phyloP scores from a whole-genome alignment of 352 stramenopile species.

The Phytophthora cactorum region DNA sequence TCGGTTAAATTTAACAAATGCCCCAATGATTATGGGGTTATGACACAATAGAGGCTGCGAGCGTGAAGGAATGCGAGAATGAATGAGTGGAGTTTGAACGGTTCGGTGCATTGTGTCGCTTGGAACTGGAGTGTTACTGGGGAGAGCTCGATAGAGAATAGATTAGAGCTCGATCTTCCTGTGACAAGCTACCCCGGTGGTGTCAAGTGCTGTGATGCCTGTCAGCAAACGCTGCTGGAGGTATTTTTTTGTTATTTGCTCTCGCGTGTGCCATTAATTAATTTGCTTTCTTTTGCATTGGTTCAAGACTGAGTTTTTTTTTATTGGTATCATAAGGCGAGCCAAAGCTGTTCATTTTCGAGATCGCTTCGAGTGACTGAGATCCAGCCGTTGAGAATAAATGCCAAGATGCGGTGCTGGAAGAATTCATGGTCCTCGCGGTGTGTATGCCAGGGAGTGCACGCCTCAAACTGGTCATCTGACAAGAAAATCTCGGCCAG shows the following conservation, averaged over 20 bases:
- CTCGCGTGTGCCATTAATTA: conserved; percentile 37
- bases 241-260: conserved; percentile 32
- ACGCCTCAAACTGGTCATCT: conserved; percentile 45
- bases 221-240: conserved; percentile 19
- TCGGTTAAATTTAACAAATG: conserved; percentile 42
- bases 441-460: conserved; percentile 27
- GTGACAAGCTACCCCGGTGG: not conserved
- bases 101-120: conserved; percentile 8
- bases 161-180: conserved; percentile 25
- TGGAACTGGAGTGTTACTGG: conserved; percentile 9
- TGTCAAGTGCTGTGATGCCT: conserved; percentile 3
- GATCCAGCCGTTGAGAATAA: conserved; percentile 33
- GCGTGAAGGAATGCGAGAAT: conserved; percentile 13
- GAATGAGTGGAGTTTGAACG: conserved; percentile 16
- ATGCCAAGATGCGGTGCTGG: conserved; percentile 25
- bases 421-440: conserved; percentile 24
- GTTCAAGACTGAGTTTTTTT: conserved; percentile 2
- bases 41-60: conserved; percentile 31
- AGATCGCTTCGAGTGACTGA: conserved; percentile 20
- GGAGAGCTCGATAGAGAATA: conserved; percentile 39
- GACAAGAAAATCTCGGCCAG: conserved; percentile 39
- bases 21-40: conserved; percentile 25
- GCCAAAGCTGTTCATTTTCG: conserved; percentile 31
- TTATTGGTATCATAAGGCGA: conserved; percentile 21
- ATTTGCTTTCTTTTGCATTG: conserved; percentile 27